Evolutionary conservation across 202 grass and related monocot genomes (phyloP).

Genomic region (Brachypodium distachyon): DNA sequence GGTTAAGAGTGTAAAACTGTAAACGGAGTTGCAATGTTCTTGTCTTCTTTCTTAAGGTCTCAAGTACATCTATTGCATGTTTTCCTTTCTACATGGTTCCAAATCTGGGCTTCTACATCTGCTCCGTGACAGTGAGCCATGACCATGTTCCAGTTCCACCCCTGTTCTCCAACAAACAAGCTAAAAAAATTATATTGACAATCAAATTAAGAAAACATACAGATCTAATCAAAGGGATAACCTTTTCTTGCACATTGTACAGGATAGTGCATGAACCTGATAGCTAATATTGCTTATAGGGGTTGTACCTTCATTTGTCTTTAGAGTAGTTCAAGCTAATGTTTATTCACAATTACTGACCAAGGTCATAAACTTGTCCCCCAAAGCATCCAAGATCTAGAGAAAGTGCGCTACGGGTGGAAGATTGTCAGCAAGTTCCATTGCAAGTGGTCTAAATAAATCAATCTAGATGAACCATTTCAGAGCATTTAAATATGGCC

Average conservation of each 20-base stretch:
- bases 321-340: neutral
- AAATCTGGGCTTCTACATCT: neutral
- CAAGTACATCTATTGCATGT: neutral
- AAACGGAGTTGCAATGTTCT: neutral
- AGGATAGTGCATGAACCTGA: neutral
- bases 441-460: conserved; percentile 21
- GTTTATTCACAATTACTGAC: neutral
- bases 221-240: neutral
- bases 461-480: neutral
- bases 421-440: neutral
- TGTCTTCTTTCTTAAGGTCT: neutral
- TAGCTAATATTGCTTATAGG: neutral
- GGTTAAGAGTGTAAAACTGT: neutral
- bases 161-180: neutral
- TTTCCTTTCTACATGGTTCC: too few species aligned
- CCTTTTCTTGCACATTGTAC: neutral
- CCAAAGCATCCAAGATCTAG: neutral
- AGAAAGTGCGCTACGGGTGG: neutral
- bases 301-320: neutral
- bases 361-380: neutral
- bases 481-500: conserved; percentile 2
- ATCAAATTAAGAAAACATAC: neutral
- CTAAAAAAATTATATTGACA: neutral
- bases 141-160: neutral
- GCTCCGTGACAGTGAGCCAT: neutral